Evolutionary conservation across 495 filamentous ascomycete genomes (phyloP).

Genomic region (Clohesyomyces aquaticus): DNA sequence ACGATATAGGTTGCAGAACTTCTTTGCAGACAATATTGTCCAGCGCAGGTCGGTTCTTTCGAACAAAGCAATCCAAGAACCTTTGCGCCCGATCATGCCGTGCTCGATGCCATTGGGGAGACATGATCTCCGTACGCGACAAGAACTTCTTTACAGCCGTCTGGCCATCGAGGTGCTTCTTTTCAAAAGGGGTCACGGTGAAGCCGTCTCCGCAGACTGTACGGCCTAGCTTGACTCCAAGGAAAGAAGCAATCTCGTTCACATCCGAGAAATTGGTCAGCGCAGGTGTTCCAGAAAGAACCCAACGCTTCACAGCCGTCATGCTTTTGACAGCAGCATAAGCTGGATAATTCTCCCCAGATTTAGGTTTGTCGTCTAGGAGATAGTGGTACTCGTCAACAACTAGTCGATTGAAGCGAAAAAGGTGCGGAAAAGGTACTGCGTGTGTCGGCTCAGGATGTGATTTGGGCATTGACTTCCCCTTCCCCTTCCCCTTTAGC

Average conservation of each 20-base stretch:
- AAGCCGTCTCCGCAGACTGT: conserved; percentile 6
- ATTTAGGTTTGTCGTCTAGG: conserved; percentile 41
- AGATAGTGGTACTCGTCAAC: conserved; percentile 71
- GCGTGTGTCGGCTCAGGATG: conserved; percentile 29
- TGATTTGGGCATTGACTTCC: neutral
- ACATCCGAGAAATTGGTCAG: conserved; percentile 62
- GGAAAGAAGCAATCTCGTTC: conserved; percentile 58
- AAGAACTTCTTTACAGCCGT: conserved; percentile 45
- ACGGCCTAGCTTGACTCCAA: conserved; percentile 54
- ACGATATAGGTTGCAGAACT: conserved; percentile 28
- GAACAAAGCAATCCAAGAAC: conserved; percentile 45
- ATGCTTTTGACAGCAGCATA: conserved; percentile 46
- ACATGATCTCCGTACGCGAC: conserved; percentile 30
- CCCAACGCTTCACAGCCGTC: conserved; percentile 62
- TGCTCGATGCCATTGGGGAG: conserved; percentile 35
- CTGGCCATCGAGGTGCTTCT: conserved; percentile 32
- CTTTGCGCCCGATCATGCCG: conserved; percentile 34
- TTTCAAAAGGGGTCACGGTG: conserved; percentile 41
- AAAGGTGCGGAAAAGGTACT: conserved; percentile 59
- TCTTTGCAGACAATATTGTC: conserved; percentile 35
- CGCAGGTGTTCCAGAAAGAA: conserved; percentile 69
- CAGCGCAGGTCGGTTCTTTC: conserved; percentile 40
- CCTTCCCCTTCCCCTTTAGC: neutral
- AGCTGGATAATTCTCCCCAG: conserved; percentile 19
- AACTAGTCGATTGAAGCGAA: conserved; percentile 64